Evolutionary conservation across 1,284 basidiomycete genomes (phyloP).

Genomic region (Grifola frondosa): DNA sequence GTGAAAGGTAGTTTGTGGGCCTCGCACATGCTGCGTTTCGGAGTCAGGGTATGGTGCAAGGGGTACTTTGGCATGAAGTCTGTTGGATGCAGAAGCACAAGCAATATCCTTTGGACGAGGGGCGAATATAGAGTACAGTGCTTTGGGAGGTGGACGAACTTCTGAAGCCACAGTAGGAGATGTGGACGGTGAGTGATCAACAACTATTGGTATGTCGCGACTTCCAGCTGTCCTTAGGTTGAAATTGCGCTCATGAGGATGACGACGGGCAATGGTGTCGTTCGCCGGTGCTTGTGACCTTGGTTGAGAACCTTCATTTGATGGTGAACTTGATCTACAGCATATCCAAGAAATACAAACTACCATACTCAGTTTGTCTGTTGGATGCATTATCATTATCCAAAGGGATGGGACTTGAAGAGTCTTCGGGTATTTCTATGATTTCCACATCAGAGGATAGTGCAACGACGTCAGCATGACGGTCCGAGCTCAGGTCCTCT

Average conservation of each 20-base stretch:
- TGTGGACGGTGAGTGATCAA: conserved; percentile 17
- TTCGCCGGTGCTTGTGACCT: too few relatives aligned
- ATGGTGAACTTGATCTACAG: too few relatives aligned
- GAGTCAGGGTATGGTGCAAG: conserved; percentile 48
- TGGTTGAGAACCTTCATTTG: too few relatives aligned
- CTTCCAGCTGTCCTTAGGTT: conserved; percentile 6
- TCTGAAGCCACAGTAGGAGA: conserved; percentile 8
- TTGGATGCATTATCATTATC: conserved; percentile 5
- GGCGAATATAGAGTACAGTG: conserved; percentile 34
- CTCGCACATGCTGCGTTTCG: conserved; percentile 63
- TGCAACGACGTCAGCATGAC: conserved; percentile 14
- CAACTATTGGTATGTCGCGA: conserved; percentile 26
- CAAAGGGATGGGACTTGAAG: conserved; percentile 11
- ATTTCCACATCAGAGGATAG: conserved; percentile 18
- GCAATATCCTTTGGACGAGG: conserved; percentile 11
- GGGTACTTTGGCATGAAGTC: conserved; percentile 1
- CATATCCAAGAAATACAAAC: too few relatives aligned
- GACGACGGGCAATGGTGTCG: too few relatives aligned
- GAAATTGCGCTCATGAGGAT: neutral
- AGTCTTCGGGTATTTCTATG: conserved; percentile 4
- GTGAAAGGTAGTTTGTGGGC: conserved; percentile 41
- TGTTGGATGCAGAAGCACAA: conserved; percentile 6
- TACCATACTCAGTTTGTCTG: neutral
- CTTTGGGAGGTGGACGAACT: conserved; percentile 23
- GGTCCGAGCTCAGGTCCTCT: too few relatives aligned